Base-by-base conservation (phyloP, 2,329 filamentous ascomycete genomes). In the Plenodomus lindquistii region DNA sequence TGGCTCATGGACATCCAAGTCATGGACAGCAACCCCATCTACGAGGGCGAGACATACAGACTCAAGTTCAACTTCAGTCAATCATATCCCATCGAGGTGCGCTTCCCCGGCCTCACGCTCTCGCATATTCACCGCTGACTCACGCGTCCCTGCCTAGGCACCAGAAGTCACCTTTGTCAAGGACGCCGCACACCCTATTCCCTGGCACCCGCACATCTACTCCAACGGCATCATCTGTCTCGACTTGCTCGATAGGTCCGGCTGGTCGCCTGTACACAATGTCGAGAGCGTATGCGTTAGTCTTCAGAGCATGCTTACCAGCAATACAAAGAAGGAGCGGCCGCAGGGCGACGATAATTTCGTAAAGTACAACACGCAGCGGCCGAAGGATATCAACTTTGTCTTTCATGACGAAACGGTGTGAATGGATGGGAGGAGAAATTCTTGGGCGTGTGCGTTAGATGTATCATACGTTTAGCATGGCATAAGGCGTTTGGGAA, bases 191-290 rank as follows among this genome's bases (percentile, higher is more conserved):
- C 80, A 82, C 36, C 76, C 79, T 2, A 92, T 99, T 63, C 94
- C 94, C 1, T 92, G 96, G 72, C 94, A 99, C 67, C 94, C 94
- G 2, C 94, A 99, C 76, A 89, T 99, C 73, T 99, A 99, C 78
- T 94, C 89, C 62, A 99, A 99, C 73, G 94, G 94, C 62, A 96
- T 97, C 72, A 99, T 99, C 69, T 99, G 94, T 67, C 87, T 99
- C 40, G 94, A 99, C 64, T 83, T 99, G 1, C 85, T 99, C 8
- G 91, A 91, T 43, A 79, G 83, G 9, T 86, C 91, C 55, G 94
- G 94, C 47, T 99, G 94, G 94, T 94, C 88, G 40, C 94, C 94
- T 0, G 93, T 99, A 0, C 94, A 99, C 70, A 97, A 93, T 50
- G 94, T 97, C 8, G 93, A 97, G 77, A 96, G 89, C 66, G 86